Evolutionary conservation across 495 filamentous ascomycete species (phyloP).

Genomic region (Barbatosphaeria neglecta): DNA sequence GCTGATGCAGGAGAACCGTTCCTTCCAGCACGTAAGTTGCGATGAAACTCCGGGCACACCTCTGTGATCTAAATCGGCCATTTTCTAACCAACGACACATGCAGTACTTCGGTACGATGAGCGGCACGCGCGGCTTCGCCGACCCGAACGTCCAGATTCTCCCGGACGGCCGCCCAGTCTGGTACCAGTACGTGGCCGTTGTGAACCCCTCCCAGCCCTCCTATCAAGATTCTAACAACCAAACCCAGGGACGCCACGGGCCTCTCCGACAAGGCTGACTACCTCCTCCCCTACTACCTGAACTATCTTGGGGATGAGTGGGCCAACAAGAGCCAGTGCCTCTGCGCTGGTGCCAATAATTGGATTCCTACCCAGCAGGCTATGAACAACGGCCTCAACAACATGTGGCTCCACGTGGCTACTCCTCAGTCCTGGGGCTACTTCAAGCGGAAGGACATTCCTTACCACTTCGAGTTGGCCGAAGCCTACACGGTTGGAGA

Average conservation of each 20-base stretch:
- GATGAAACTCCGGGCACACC: no score
- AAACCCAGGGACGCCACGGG: slow-evolving; percentile 3
- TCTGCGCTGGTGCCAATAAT: slow-evolving; percentile 15
- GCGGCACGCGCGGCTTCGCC: slow-evolving; percentile 18
- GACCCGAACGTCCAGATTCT: slow-evolving; percentile 24
- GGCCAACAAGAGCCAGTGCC: slow-evolving; percentile 16
- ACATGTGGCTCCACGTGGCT: slow-evolving; percentile 16
- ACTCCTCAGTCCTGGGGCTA: slow-evolving; percentile 16
- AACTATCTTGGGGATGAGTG: slow-evolving; percentile 13
- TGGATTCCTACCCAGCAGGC: slow-evolving; percentile 14
- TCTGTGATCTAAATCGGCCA: no score
- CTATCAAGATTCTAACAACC: no score
- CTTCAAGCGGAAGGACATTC: slow-evolving; percentile 17
- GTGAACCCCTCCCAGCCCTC: background rate
- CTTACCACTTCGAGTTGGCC: slow-evolving; percentile 18
- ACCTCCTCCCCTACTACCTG: slow-evolving; percentile 14
- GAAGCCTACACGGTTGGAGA: slow-evolving; percentile 20
- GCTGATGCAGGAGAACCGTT: slow-evolving; percentile 23
- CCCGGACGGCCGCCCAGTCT: slow-evolving; percentile 10
- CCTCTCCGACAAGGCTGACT: slow-evolving; percentile 4
- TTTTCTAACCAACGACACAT: no score
- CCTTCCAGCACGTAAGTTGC: slow-evolving; percentile 9
- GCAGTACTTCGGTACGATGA: slow-evolving; percentile 20
- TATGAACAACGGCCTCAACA: slow-evolving; percentile 12
- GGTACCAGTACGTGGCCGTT: slow-evolving; percentile 12